Evolutionary conservation across 208 protist species (phyloP), one percentile per base, ranked within the genome.

Genomic region (Trypanosoma rangeli): DNA sequence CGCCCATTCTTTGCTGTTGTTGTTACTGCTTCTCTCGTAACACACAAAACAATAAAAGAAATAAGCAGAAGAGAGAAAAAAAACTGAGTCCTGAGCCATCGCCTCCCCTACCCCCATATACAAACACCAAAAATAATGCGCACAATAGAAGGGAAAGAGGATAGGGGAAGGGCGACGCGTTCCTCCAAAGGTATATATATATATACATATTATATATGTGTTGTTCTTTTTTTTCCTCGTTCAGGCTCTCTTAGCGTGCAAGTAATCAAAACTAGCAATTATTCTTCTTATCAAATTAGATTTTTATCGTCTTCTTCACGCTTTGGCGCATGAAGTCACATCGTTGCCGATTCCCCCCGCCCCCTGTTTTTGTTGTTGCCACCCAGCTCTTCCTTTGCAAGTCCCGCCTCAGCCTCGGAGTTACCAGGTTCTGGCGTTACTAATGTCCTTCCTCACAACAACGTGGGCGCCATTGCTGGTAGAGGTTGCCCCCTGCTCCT

Each of bases 361-460:
- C 31, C 26, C 35, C 24, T 20, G 9, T 53, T 53, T 53, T 53
- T 53, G 3, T 18, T 53, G 52, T 31, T 26, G 35, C 42, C 26
- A 53, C 48, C 49, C 50, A 49, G 10, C 58, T 69, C 26, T 69
- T 33, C 49, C 7, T 37, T 60, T 64, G 35, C 67, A 28, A 28
- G 0, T 42, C 28, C 5, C 35, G 22, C 15, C 46, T 35, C 5
- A 31, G 3, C 3, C 35, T 46, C 5, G 31, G n/a, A 13, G 54
- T 73, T 69, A 66, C 85, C 85, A 87, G 31, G 66, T 65, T 26
- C 79, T 70, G 13, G 80, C 77, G 42, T 83, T 80, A 33, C 68
- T 76, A 61, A 87, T 71, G 49, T 87, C 73, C 46, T 83, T 79
- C 64, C 78, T 87, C 42, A 88, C 72, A 31, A 78, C 61, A 3